phyloP scores from a whole-genome alignment of 73 alveolate species.

The Symbiodinium natans region DNA sequence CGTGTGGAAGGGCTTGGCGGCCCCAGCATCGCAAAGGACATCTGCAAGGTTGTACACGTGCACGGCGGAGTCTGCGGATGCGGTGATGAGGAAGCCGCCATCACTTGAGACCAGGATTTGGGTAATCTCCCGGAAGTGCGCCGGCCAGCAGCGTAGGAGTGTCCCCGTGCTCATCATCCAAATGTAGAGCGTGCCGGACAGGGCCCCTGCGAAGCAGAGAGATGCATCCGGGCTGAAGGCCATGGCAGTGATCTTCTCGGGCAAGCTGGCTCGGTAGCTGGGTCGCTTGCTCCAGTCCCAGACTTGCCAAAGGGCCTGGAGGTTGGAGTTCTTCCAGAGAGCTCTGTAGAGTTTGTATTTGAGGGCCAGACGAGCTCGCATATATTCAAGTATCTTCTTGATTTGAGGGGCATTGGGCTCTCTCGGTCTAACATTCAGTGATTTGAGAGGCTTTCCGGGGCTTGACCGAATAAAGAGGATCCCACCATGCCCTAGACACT shows the following conservation, averaged over 20 bases:
- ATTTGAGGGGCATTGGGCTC: too few species aligned
- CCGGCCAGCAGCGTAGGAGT: conserved; percentile 72
- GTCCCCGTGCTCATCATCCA: conserved; percentile 76
- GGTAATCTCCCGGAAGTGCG: conserved; percentile 86
- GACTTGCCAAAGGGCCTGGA: conserved; percentile 69
- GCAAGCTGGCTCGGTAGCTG: conserved; percentile 30
- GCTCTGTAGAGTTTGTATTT: too few species aligned
- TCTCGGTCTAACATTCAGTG: too few species aligned
- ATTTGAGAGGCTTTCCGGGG: too few species aligned
- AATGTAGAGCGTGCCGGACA: conserved; percentile 42
- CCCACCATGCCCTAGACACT: too few species aligned
- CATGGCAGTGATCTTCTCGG: conserved; percentile 90
- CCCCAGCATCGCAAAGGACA: not conserved
- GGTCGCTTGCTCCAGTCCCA: conserved; percentile 79
- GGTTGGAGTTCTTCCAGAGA: too few species aligned
- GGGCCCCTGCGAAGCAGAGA: conserved; percentile 77
- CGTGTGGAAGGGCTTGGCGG: not conserved
- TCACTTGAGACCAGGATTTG: conserved; percentile 66
- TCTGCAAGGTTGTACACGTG: conserved; percentile 89
- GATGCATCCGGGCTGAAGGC: conserved; percentile 58
- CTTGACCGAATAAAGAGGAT: too few species aligned
- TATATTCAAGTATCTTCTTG: too few species aligned
- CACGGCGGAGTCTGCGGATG: conserved; percentile 57
- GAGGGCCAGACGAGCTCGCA: too few species aligned
- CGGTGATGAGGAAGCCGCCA: conserved; percentile 67